Base-by-base conservation (phyloP, 2,329 filamentous ascomycete genomes). In the Thielaviopsis euricoi region DNA sequence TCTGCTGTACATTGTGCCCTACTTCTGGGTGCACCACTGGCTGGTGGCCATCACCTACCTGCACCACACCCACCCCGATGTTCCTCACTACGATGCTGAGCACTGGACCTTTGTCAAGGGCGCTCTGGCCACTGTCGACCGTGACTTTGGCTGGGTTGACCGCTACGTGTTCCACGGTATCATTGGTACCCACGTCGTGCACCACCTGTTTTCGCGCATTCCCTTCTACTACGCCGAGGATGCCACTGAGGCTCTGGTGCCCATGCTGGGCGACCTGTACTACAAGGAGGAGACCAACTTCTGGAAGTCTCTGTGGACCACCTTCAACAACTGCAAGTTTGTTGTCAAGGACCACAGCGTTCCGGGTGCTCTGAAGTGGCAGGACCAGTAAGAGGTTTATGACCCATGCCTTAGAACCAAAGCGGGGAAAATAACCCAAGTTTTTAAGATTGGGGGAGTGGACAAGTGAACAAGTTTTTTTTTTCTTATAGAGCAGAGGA, bases 31-130 rank as follows among this genome's bases (percentile, higher is more conserved):
- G 37, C 81, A 86, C 71, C 79, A 85, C 73, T 86, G 82, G 82
- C 74, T 86, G 57, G 82, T 87, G 21, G 82, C 82, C 62, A 87
- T 87, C 66, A 87, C 84, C 53, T 87, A 85, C 70, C 81, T 87
- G 21, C 84, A 87, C 70, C 84, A 87, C 74, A 85, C 81, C 58
- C 62, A 64, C 37, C 57, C 59, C 15, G 67, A 68, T 25, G 71
- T 82, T 53, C 76, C 76, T 19, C 78, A 84, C 68, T 84, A 81
- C 66, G 74, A 78, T 25, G 74, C 75, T 50, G 73, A 76, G 19
- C 71, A 72, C 57, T 85, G 81, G 81, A 80, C 76, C 22, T 85
- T 78, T 63, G 75, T 79, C 61, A 77, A 79, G 63, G 82, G 82
- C 25, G 80, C 81, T 2, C 71, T 80, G 15, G 76, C 79, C 40